A percentile compares a stretch with the other conserved stretches of the same genome.
Conservation (phyloP, 2,329 filamentous ascomycete genomes). For the Metarhizium guizhouense region DNA sequence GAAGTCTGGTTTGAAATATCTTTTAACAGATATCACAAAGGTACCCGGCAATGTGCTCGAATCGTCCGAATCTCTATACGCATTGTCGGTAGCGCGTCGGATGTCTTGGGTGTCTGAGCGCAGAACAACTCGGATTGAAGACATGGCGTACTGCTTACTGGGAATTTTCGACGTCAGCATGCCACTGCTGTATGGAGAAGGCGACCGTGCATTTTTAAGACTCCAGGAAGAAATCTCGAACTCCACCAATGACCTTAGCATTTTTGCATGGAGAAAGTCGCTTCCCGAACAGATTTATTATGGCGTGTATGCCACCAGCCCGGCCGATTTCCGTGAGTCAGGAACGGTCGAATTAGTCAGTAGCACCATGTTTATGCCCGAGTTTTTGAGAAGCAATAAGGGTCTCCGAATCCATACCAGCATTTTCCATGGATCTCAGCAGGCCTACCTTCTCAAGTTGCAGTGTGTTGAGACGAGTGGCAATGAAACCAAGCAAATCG, state of each 20-base stretch:
- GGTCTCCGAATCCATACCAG: constrained; percentile 2
- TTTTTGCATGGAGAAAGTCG: constrained; percentile 4
- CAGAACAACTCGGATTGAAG: constrained; percentile 11
- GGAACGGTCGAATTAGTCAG: background rate
- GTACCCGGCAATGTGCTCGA: constrained; percentile 12
- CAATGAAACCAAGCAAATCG: constrained; percentile 1
- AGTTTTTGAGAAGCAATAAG: constrained; percentile 6
- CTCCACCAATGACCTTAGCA: constrained; percentile 6
- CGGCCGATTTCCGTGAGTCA: constrained; percentile 2
- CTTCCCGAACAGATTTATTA: background rate
- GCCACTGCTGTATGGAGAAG: constrained; percentile 15
- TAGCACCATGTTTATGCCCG: constrained; percentile 5
- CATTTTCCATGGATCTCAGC: background rate
- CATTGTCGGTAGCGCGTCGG: constrained; percentile 5
- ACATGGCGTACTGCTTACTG: constrained; percentile 15
- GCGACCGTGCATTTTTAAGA: constrained; percentile 10
- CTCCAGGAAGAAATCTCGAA: constrained; percentile 13
- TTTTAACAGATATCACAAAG: constrained; percentile 14
- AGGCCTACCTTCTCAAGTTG: constrained; percentile 1
- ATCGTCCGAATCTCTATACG: background rate
- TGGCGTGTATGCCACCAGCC: constrained; percentile 2
- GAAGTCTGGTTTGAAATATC: constrained; percentile 11
- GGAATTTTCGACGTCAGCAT: constrained; percentile 14
- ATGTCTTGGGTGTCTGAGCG: constrained; percentile 12
- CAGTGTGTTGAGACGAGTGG: constrained; percentile 1